Evolutionary conservation across 306 rosid species (phyloP), one percentile per base, ranked within the genome.

Genomic region (Lupinus albus): DNA sequence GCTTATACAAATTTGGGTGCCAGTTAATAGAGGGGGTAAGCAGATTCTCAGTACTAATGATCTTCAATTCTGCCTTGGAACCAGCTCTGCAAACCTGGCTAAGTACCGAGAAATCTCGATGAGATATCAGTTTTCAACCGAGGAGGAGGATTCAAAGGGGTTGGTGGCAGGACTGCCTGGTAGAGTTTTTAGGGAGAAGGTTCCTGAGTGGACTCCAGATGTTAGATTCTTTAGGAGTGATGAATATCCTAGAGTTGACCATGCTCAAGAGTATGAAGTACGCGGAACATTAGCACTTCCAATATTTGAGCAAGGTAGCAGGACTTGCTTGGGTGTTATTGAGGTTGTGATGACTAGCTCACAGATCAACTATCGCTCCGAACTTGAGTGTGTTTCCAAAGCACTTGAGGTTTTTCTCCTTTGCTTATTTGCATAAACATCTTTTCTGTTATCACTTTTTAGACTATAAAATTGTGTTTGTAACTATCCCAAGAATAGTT

Each of bases 201-300:
- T 88, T 78, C 97, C 97, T 28, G 99, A 94, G 81, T 94, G 99
- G 99, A 90, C 95, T 52, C 99, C 99, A 48, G 99, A 94, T 72
- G 99, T 88, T 64, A 80, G 85, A 50, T 86, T 80, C 80, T 94
- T 88, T 25, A 77, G 79, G 71, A 86, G 73, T n/a, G 84, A 88
- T 1, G 99, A 94, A 79, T 94, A 90, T 46, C 95, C 84, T 0
- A 78, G 99, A 76, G 81, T 94, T 73, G 67, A 32, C 74, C 77
- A 86, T 73, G 99, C 99, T 78, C 89, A 87, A 30, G 72, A 60
- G 79, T 55, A 66, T 54, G 94, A 86, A 78, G 86, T 94, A 2
- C 46, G 97, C 11, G 99, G 97, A 74, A 79, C 95, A 60, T 75
- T 94, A 35, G 99, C 96, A 4, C 84, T 94, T 70, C 99, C 99